These are phyloP conservation scores for Corinectria fuckeliana DNA, from an alignment of 2,329 filamentous ascomycete genomes.

Conservation along the genomic window DNA sequence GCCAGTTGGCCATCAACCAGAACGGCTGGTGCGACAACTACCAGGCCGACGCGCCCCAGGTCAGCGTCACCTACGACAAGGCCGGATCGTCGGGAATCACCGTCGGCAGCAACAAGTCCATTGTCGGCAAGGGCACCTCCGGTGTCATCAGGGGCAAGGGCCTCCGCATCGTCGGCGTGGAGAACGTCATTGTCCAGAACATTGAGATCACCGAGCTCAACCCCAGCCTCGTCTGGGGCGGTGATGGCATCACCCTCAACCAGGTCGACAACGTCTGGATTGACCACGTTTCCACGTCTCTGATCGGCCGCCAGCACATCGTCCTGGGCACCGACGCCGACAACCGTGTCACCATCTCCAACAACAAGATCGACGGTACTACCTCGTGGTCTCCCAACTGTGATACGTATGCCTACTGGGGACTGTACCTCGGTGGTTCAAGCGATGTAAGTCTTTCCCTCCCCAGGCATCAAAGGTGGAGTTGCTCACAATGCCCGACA, in stretches of 20 bases:
- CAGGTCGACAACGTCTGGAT: conserved; percentile 53
- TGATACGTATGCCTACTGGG: conserved; percentile 65
- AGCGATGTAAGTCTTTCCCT: conserved; percentile 47
- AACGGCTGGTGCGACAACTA: conserved; percentile 65
- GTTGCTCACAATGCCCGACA: not conserved
- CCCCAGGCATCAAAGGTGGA: too few species aligned
- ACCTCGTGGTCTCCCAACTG: conserved; percentile 62
- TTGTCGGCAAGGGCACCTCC: conserved; percentile 57
- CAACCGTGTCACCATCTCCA: conserved; percentile 63
- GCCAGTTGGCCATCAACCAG: conserved; percentile 66
- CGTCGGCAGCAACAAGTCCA: conserved; percentile 61
- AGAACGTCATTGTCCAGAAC: conserved; percentile 66
- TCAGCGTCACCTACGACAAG: conserved; percentile 54
- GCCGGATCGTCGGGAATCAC: conserved; percentile 57
- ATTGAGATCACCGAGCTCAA: conserved; percentile 61
- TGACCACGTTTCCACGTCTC: conserved; percentile 59
- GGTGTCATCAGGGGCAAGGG: conserved; percentile 64
- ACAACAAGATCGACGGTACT: conserved; percentile 62
- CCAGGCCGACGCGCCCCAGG: conserved; percentile 53
- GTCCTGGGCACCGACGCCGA: conserved; percentile 59
- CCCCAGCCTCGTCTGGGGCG: conserved; percentile 63
- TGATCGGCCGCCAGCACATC: conserved; percentile 64
- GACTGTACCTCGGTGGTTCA: conserved; percentile 60
- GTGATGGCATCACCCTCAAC: conserved; percentile 61
- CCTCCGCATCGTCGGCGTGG: conserved; percentile 51